Conservation (phyloP, 495 filamentous ascomycete genomes). For the Penicillium dipodomyicola region DNA sequence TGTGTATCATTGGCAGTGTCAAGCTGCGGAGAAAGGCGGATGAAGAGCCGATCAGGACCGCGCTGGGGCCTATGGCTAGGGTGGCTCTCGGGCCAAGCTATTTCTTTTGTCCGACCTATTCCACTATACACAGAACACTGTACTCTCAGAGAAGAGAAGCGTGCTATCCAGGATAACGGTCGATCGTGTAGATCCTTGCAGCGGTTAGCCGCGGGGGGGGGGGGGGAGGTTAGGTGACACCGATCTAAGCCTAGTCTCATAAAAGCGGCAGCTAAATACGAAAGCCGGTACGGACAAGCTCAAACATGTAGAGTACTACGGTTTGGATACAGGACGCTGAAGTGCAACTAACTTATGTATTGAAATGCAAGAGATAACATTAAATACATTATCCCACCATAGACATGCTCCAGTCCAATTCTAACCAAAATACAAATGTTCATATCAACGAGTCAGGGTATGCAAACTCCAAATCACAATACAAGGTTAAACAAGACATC, state of each 20-base stretch:
- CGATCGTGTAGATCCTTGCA: background rate
- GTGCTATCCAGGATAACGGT: background rate
- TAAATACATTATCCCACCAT: slow-evolving; percentile 3
- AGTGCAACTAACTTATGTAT: background rate
- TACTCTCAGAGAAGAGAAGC: background rate
- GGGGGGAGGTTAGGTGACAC: too few relatives aligned
- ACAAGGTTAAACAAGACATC: slow-evolving; percentile 7
- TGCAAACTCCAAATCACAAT: slow-evolving; percentile 8
- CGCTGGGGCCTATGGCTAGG: background rate
- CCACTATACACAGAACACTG: background rate
- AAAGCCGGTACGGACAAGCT: too few relatives aligned
- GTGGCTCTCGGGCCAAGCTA: background rate
- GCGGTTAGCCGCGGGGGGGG: background rate
- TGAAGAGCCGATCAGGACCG: background rate
- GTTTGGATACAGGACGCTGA: too few relatives aligned
- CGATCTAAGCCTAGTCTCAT: too few relatives aligned
- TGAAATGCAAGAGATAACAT: slow-evolving; percentile 1
- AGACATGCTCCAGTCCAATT: slow-evolving; percentile 6
- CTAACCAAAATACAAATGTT: slow-evolving; percentile 7
- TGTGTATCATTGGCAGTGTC: background rate
- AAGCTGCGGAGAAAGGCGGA: background rate
- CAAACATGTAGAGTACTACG: too few relatives aligned
- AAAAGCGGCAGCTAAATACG: too few relatives aligned
- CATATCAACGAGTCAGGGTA: slow-evolving; percentile 13
- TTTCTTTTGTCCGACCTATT: background rate